A percentile compares a stretch with the other conserved stretches of the same genome.
Evolutionary conservation across 2,329 filamentous ascomycete genomes (phyloP).

Genomic region (Tolypocladium ophioglossoides): DNA sequence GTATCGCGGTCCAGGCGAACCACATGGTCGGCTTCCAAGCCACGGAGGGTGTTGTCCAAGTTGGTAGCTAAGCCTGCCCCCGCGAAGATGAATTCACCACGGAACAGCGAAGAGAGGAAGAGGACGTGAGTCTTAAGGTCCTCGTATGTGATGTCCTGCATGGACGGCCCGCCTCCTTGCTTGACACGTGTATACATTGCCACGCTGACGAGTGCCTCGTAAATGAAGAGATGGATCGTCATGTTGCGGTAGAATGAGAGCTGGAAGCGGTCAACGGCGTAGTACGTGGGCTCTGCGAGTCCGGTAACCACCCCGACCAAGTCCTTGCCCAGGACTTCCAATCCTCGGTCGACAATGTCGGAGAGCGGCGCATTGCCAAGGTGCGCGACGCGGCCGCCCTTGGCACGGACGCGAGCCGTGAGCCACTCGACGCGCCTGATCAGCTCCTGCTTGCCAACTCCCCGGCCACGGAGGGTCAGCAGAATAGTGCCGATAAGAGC

Average conservation of each 20-base stretch:
- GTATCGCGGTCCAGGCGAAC: constrained; percentile 54
- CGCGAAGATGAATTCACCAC: constrained; percentile 94
- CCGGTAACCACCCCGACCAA: constrained; percentile 72
- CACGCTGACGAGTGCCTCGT: constrained; percentile 80
- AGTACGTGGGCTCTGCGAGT: constrained; percentile 84
- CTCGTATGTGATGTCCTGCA: constrained; percentile 67
- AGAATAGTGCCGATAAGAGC: constrained; percentile 90
- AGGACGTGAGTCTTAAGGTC: constrained; percentile 69
- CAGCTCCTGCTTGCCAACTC: constrained; percentile 79
- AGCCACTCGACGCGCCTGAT: constrained; percentile 87
- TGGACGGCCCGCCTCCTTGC: constrained; percentile 70
- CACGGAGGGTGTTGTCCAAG: constrained; percentile 65
- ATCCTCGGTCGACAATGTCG: constrained; percentile 75
- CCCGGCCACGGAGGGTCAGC: constrained; percentile 80
- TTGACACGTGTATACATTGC: constrained; percentile 89
- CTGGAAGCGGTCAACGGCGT: constrained; percentile 91
- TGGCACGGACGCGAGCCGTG: constrained; percentile 65
- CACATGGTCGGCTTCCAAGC: constrained; percentile 69
- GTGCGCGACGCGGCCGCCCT: constrained; percentile 87
- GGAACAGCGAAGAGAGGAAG: constrained; percentile 88
- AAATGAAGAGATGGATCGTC: constrained; percentile 97
- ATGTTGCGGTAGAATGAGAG: constrained; percentile 98
- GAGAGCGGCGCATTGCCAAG: constrained; percentile 73
- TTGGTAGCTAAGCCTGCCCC: constrained; percentile 75
- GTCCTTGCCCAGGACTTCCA: constrained; percentile 85